Evolutionary conservation across 495 filamentous ascomycete genomes (phyloP).

Genomic region (Opeltia flavorubescens): DNA sequence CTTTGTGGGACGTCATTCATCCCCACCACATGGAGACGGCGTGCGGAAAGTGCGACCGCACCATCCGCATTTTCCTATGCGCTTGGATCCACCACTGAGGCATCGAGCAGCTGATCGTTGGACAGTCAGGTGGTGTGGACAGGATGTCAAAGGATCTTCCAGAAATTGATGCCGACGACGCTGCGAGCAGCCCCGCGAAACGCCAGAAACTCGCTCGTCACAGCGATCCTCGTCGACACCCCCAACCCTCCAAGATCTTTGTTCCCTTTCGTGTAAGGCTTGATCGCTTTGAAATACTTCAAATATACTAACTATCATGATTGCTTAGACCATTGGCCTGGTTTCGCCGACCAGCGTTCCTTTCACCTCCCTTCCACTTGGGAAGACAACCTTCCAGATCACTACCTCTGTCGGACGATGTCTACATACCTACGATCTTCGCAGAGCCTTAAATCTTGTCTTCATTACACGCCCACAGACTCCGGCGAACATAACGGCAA

Average conservation of each 20-base stretch:
- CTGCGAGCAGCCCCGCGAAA: conserved; percentile 35
- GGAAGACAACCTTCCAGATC: conserved; percentile 91
- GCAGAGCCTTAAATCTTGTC: conserved; percentile 72
- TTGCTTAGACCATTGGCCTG: conserved; percentile 66
- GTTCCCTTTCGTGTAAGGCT: conserved; percentile 71
- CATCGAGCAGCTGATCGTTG: neutral
- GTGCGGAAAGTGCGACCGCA: neutral
- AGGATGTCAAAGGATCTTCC: neutral
- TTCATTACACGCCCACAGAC: conserved; percentile 88
- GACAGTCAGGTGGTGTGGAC: neutral
- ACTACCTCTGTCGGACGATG: conserved; percentile 83
- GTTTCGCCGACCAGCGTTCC: conserved; percentile 83
- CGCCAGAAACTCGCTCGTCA: conserved; percentile 42
- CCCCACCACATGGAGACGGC: neutral
- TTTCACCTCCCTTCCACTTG: conserved; percentile 74
- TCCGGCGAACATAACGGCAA: conserved; percentile 71
- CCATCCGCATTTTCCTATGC: neutral
- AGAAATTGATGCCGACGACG: conserved; percentile 33
- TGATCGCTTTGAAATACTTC: conserved; percentile 2
- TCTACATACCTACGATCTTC: conserved; percentile 90
- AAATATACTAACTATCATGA: neutral
- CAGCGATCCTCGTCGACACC: conserved; percentile 12
- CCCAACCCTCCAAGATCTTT: conserved; percentile 59
- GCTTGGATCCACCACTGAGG: neutral
- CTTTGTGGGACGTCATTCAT: neutral